A percentile compares a stretch with the other conserved stretches of the same genome.
phyloP scores from a whole-genome alignment of 2,329 filamentous ascomycete species.

The Sporothrix luriei region DNA sequence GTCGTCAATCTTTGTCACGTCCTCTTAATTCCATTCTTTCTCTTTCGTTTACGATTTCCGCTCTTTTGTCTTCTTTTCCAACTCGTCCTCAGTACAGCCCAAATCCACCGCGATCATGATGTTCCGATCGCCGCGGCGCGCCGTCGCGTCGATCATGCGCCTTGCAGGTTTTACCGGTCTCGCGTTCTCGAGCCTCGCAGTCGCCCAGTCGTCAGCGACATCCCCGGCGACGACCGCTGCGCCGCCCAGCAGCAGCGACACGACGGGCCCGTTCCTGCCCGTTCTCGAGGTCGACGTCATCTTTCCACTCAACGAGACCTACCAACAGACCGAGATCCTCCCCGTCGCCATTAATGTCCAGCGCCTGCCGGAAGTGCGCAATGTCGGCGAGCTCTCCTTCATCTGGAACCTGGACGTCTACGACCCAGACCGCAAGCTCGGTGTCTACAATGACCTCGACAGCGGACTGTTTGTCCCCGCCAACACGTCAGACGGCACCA shows the following conservation, averaged over 20 bases:
- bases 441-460: neutral
- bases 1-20: neutral
- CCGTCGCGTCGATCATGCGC: neutral
- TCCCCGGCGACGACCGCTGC: neutral
- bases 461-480: constrained; percentile 13
- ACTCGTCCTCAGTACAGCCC: neutral
- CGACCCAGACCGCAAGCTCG: neutral
- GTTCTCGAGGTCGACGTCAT: constrained; percentile 31
- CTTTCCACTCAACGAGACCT: constrained; percentile 35
- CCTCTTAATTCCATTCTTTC: neutral
- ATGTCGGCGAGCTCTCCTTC: neutral
- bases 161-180: constrained; percentile 20
- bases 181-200: neutral
- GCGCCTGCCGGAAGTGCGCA: constrained; percentile 21
- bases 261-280: neutral
- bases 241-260: neutral
- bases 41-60: neutral
- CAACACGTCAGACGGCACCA: neutral
- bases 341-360: constrained; percentile 30
- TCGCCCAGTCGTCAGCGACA: neutral
- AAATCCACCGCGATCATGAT: neutral
- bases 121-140: neutral
- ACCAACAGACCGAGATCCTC: constrained; percentile 28
- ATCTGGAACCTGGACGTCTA: constrained; percentile 26
- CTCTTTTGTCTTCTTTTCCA: neutral